Conservation (phyloP, 2,329 filamentous ascomycete species). For the Gnomoniopsis sp. region DNA sequence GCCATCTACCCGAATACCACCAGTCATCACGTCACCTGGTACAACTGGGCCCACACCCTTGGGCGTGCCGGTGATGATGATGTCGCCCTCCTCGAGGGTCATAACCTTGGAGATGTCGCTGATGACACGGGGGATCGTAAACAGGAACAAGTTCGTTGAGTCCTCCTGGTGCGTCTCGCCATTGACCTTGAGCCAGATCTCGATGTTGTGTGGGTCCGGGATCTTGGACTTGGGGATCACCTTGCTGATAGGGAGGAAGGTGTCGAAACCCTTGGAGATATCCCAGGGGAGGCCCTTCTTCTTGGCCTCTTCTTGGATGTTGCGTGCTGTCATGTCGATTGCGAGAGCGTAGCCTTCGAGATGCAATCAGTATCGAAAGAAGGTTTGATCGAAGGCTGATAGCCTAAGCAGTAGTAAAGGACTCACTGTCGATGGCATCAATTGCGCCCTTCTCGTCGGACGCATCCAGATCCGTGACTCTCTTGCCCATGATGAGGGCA, state of each 20-base stretch:
- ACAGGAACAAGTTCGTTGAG: constrained; percentile 91
- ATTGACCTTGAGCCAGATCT: constrained; percentile 85
- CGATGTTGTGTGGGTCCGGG: constrained; percentile 81
- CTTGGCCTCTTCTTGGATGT: constrained; percentile 95
- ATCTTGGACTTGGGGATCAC: constrained; percentile 78
- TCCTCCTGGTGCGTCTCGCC: constrained; percentile 74
- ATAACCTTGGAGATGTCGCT: constrained; percentile 93
- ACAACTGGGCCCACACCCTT: constrained; percentile 89
- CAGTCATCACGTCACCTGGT: constrained; percentile 82
- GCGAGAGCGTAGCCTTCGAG: constrained; percentile 74
- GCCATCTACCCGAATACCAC: constrained; percentile 74
- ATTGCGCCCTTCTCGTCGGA: constrained; percentile 73
- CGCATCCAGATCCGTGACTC: constrained; percentile 69
- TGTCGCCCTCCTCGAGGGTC: constrained; percentile 87
- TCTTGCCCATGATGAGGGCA: constrained; percentile 82
- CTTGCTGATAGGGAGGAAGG: constrained; percentile 84
- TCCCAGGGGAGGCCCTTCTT: constrained; percentile 94
- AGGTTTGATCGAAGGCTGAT: neutral
- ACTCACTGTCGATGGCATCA: constrained; percentile 74
- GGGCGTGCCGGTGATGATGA: constrained; percentile 94
- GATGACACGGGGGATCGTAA: constrained; percentile 80
- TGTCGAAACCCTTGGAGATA: constrained; percentile 97
- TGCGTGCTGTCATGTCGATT: constrained; percentile 97
- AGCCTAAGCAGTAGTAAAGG: neutral
- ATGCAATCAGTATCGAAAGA: neutral